phyloP scores from a whole-genome alignment of 495 filamentous ascomycete genomes.

The Elasticomyces elasticus region DNA sequence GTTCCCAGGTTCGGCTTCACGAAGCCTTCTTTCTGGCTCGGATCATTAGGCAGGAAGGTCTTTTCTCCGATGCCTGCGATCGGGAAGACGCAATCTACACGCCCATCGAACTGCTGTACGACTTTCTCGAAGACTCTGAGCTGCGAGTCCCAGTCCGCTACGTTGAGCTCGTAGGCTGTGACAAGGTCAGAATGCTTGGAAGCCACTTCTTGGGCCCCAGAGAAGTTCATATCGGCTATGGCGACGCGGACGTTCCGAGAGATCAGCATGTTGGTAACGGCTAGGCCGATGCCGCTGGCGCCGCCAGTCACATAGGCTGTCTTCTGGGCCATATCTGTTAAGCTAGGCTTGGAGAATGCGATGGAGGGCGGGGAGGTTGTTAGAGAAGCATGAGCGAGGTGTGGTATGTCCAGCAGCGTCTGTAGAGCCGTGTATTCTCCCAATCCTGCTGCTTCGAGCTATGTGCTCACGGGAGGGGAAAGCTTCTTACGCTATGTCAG shows the following conservation, averaged over 20 bases:
- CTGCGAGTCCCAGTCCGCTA: constrained; percentile 24
- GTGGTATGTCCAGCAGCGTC: no score
- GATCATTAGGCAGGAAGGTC: constrained; percentile 15
- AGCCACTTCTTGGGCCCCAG: constrained; percentile 13
- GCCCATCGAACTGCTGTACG: constrained; percentile 13
- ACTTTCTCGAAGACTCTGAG: constrained; percentile 16
- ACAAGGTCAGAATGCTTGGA: not conserved
- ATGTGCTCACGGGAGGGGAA: not conserved
- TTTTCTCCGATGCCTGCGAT: constrained; percentile 25
- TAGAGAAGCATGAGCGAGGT: no score
- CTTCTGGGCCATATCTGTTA: not conserved
- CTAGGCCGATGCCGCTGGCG: constrained; percentile 21
- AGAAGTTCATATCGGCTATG: constrained; percentile 18
- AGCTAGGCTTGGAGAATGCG: not conserved
- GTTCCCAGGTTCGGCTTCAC: constrained; percentile 21
- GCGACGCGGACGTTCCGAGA: constrained; percentile 8
- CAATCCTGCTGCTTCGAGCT: no score
- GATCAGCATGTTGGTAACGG: constrained; percentile 19
- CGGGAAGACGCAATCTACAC: constrained; percentile 23
- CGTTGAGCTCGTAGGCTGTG: constrained; percentile 14
- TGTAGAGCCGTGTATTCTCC: no score
- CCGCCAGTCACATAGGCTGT: constrained; percentile 11
- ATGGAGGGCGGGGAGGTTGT: no score
- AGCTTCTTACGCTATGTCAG: not conserved
- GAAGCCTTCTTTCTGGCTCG: constrained; percentile 5